A percentile compares a stretch with the other conserved stretches of the same genome.
Evolutionary conservation across 225 moss, liverwort and hornwort genomes (phyloP).

Genomic region (Marchantia polymorpha): DNA sequence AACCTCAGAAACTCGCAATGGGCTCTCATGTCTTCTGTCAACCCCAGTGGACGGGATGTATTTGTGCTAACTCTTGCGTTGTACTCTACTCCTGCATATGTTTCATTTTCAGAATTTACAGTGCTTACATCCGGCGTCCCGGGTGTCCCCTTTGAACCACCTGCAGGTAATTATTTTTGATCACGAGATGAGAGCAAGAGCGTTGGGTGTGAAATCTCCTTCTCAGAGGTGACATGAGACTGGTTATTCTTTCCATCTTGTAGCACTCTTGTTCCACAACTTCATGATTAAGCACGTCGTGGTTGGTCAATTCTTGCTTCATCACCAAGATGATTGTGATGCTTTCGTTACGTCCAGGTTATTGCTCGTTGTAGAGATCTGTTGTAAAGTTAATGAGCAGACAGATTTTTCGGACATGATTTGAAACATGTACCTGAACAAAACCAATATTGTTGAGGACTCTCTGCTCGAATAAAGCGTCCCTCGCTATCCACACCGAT

Average conservation of each 20-base stretch:
- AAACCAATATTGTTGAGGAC: not conserved
- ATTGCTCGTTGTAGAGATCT: too few relatives aligned
- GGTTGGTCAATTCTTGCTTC: too few relatives aligned
- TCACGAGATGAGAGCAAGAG: not conserved
- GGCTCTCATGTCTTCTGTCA: constrained; percentile 17
- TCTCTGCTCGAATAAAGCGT: not conserved
- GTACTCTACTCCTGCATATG: not conserved
- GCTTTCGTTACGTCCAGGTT: too few relatives aligned
- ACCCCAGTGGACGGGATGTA: not conserved
- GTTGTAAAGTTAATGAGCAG: not conserved
- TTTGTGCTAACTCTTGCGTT: constrained; percentile 6
- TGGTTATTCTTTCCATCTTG: not conserved
- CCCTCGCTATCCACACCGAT: constrained; percentile 2
- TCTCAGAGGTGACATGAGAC: not conserved
- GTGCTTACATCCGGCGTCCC: not conserved
- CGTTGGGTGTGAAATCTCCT: not conserved
- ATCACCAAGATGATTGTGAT: too few relatives aligned
- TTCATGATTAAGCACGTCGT: too few relatives aligned
- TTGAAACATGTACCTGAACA: not conserved
- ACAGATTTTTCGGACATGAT: not conserved
- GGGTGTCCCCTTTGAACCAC: too few relatives aligned
- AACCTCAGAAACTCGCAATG: constrained; percentile 17
- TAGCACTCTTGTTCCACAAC: not conserved
- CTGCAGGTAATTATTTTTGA: not conserved
- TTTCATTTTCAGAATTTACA: not conserved